Evolutionary conservation across 2,329 filamentous ascomycete genomes (phyloP).

Genomic region (Fusarium agapanthi): DNA sequence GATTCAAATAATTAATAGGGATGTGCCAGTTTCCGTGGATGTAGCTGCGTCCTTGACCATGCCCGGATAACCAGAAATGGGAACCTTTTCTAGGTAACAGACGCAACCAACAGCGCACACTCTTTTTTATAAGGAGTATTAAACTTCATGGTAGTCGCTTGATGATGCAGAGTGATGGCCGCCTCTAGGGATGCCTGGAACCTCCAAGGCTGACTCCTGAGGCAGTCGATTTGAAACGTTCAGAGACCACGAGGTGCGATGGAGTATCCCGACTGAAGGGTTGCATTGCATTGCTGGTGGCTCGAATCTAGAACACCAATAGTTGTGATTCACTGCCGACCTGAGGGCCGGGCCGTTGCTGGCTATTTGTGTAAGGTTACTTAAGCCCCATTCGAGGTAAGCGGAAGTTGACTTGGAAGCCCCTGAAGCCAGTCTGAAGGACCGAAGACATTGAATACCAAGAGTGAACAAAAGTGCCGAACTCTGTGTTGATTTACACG

Average conservation of each 20-base stretch:
- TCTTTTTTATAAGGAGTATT: not conserved
- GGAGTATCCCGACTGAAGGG: conserved; percentile 29
- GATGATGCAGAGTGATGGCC: not conserved
- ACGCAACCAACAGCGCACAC: not conserved
- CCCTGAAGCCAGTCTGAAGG: conserved; percentile 9
- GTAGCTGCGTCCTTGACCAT: not conserved
- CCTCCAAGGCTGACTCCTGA: not conserved
- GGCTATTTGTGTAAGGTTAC: conserved; percentile 8
- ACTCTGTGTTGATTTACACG: not conserved
- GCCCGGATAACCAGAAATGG: not conserved
- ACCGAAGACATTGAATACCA: conserved; percentile 1
- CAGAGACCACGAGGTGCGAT: conserved; percentile 23
- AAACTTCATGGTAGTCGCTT: not conserved
- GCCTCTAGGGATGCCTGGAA: not conserved
- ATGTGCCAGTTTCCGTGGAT: not conserved
- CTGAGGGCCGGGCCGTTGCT: conserved; percentile 34
- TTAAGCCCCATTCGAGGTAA: conserved; percentile 26
- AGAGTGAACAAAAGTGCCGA: not conserved
- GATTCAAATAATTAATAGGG: not conserved
- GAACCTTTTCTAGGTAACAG: not conserved
- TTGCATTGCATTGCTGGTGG: conserved; percentile 25
- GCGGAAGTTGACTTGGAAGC: conserved; percentile 15
- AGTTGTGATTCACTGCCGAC: conserved; percentile 27
- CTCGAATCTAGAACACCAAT: conserved; percentile 30
- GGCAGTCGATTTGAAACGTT: conserved; percentile 16